A percentile compares a stretch with the other conserved stretches of the same genome.
Conservation (phyloP, 768 basidiomycete species). For the Galerina marginata region DNA sequence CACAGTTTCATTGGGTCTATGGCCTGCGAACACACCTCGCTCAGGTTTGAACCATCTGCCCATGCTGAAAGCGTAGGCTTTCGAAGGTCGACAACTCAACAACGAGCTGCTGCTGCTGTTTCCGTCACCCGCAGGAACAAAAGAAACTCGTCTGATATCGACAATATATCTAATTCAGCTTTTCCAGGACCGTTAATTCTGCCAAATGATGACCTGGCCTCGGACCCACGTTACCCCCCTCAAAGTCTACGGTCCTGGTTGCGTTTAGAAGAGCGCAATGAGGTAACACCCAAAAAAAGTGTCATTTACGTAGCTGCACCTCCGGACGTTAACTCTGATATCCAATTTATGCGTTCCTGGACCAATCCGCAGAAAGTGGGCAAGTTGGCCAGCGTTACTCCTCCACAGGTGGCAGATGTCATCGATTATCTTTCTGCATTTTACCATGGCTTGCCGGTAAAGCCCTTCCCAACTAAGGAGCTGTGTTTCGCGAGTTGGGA, state of each 20-base stretch:
- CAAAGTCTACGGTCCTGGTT: constrained; percentile 38
- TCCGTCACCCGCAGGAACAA: not conserved
- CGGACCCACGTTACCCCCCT: constrained; percentile 39
- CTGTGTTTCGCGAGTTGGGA: constrained; percentile 35
- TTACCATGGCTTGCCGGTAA: constrained; percentile 38
- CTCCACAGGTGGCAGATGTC: constrained; percentile 29
- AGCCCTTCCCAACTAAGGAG: constrained; percentile 20
- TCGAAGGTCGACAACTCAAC: not conserved
- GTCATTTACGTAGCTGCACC: constrained; percentile 38
- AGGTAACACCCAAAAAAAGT: constrained; percentile 29
- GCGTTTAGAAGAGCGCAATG: constrained; percentile 35
- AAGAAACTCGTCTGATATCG: not conserved
- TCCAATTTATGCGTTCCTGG: constrained; percentile 32
- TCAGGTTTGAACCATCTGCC: not conserved
- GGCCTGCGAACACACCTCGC: not conserved
- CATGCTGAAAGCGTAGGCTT: not conserved
- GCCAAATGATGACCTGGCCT: constrained; percentile 37
- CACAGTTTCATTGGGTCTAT: not conserved
- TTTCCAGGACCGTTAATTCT: constrained; percentile 40
- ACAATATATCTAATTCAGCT: constrained; percentile 1
- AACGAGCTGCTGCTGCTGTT: not conserved
- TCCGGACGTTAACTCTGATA: constrained; percentile 27
- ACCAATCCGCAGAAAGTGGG: constrained; percentile 8
- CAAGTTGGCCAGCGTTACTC: not conserved
- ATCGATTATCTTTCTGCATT: constrained; percentile 38